These are phyloP conservation scores for Talaromyces liani DNA, from an alignment of 495 filamentous ascomycete genomes.

Conservation along the genomic window DNA sequence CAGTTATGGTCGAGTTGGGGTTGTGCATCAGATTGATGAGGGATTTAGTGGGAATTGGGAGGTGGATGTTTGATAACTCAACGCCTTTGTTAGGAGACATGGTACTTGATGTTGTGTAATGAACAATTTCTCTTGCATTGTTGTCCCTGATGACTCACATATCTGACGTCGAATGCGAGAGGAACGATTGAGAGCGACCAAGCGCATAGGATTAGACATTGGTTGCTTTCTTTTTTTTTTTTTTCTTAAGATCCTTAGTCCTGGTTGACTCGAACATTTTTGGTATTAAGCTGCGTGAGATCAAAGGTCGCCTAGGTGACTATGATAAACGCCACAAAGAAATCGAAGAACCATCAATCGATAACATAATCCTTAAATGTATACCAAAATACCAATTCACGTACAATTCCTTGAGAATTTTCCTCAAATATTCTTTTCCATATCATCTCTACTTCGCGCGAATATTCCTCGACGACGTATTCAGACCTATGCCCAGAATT, in stretches of 20 bases:
- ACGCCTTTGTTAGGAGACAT: neutral
- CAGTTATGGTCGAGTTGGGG: neutral
- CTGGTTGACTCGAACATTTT: too few relatives aligned
- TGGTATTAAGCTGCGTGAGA: too few relatives aligned
- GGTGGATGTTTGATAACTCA: neutral
- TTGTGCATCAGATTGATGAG: neutral
- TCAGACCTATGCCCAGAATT: neutral
- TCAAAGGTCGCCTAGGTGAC: neutral
- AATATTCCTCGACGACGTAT: neutral
- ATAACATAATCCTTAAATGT: neutral
- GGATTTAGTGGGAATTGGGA: neutral
- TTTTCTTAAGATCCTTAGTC: too few relatives aligned
- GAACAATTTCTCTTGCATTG: neutral
- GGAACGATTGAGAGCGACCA: too few relatives aligned
- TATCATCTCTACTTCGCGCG: neutral
- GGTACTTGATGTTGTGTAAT: neutral
- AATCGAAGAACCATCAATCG: neutral
- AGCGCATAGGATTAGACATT: too few relatives aligned
- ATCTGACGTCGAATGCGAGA: neutral
- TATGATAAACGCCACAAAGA: neutral
- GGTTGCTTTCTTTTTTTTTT: too few relatives aligned
- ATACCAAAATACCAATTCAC: neutral
- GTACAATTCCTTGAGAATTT: neutral
- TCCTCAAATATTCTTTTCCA: neutral
- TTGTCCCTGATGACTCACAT: neutral